Conservation (phyloP, 257 asterid species). For the Capsicum pubescens region DNA sequence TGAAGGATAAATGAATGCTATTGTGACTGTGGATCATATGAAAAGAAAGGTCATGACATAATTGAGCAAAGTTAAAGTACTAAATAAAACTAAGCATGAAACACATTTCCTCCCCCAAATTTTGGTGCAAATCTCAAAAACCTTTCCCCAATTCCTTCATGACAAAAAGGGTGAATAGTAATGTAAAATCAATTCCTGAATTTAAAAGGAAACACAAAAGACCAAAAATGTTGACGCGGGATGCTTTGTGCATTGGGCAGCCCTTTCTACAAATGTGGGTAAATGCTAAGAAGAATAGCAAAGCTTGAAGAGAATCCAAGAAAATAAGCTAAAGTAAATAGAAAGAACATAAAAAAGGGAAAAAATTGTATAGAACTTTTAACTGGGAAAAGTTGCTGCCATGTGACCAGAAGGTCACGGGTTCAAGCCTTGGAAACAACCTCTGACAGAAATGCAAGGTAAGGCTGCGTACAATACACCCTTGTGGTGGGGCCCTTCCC, state of each 20-base stretch:
- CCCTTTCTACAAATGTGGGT: neutral
- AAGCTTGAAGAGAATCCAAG: neutral
- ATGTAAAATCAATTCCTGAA: constrained; percentile 4
- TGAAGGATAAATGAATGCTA: neutral
- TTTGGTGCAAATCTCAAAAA: neutral
- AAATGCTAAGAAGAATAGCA: neutral
- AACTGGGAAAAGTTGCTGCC: neutral
- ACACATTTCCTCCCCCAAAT: neutral
- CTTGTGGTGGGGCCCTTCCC: no score
- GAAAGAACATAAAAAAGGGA: neutral
- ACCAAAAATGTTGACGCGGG: neutral
- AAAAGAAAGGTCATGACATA: neutral
- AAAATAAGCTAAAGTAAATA: neutral
- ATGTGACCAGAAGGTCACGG: no score
- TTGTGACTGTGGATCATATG: neutral
- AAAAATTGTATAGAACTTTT: neutral
- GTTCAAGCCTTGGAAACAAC: no score
- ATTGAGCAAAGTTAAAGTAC: neutral
- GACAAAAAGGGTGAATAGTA: neutral
- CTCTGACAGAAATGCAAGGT: no score
- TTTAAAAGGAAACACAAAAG: constrained; percentile 1
- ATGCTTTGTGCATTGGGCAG: neutral
- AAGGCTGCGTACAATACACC: no score
- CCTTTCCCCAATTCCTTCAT: neutral
- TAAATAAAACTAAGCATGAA: neutral